phyloP scores from a whole-genome alignment of 805 yeast genomes.

The Candida sphagnicola region DNA sequence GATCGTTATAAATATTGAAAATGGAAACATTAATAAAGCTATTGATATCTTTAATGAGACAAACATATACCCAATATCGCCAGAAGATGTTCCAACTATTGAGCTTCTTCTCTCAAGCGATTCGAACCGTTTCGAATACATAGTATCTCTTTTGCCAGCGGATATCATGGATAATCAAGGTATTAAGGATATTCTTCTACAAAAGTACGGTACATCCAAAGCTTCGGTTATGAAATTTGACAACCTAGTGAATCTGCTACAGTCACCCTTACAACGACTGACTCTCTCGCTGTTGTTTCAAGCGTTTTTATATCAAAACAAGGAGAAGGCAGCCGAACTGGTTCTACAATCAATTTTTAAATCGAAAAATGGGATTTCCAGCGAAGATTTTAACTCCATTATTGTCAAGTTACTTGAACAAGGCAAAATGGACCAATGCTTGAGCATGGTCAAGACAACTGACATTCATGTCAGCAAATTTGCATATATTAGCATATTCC shows the following conservation, averaged over 20 bases:
- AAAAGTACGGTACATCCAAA: constrained; percentile 8
- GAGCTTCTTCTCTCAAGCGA: background rate
- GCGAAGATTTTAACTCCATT: constrained; percentile 24
- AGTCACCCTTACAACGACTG: constrained; percentile 29
- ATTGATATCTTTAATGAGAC: background rate
- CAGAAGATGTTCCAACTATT: background rate
- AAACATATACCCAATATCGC: background rate
- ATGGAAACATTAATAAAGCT: constrained; percentile 1
- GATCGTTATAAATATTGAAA: background rate
- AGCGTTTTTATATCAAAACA: constrained; percentile 22
- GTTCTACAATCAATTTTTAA: constrained; percentile 26
- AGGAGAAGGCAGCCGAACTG: constrained; percentile 25
- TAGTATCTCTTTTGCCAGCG: background rate
- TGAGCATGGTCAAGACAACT: constrained; percentile 17
- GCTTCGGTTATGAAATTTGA: constrained; percentile 11
- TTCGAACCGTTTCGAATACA: background rate
- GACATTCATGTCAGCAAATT: constrained; percentile 18
- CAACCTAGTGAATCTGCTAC: constrained; percentile 16
- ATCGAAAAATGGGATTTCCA: constrained; percentile 21
- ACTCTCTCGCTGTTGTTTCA: constrained; percentile 30
- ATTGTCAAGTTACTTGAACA: constrained; percentile 22
- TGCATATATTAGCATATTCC: constrained; percentile 22
- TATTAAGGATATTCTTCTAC: constrained; percentile 7
- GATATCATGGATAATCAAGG: background rate
- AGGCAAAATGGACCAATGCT: constrained; percentile 19